Percentiles rank a stretch among this genome's conserved stretches.
These are phyloP conservation scores for Fragaria nilgerrensis DNA, from an alignment of 306 rosid species.

Conservation along the genomic window DNA sequence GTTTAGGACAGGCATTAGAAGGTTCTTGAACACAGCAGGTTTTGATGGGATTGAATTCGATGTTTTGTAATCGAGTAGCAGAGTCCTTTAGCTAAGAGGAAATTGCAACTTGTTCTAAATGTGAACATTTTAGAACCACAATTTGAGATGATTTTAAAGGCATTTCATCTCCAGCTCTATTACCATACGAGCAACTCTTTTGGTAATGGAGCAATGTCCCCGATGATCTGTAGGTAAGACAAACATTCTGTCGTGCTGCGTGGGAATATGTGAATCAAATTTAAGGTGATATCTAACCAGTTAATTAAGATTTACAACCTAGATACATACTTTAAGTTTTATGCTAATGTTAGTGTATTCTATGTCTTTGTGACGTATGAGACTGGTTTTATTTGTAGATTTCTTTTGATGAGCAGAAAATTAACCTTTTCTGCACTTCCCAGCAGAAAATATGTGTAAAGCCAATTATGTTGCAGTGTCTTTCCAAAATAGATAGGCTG, in stretches of 20 bases:
- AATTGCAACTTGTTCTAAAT: slow-evolving; percentile 6
- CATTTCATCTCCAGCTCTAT: background rate
- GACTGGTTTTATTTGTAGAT: background rate
- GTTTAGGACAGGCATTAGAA: background rate
- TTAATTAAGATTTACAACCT: background rate
- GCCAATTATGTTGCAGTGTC: slow-evolving; percentile 9
- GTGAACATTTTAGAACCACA: background rate
- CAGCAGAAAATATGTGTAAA: background rate
- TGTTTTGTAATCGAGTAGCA: background rate
- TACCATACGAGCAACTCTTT: background rate
- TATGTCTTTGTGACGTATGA: background rate
- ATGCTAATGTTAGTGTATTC: too few species aligned
- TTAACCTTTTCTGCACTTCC: background rate
- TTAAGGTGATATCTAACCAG: background rate
- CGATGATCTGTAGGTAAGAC: background rate
- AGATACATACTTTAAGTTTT: background rate
- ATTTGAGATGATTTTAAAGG: too few species aligned
- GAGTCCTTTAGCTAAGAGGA: background rate
- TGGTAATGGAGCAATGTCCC: background rate
- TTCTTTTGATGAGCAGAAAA: background rate
- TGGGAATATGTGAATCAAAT: background rate
- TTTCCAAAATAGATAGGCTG: slow-evolving; percentile 26
- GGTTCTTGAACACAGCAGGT: background rate
- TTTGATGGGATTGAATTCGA: slow-evolving; percentile 2
- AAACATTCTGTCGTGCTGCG: background rate